Evolutionary conservation across 1,284 basidiomycete genomes (phyloP).

Genomic region (Malassezia pachydermatis): DNA sequence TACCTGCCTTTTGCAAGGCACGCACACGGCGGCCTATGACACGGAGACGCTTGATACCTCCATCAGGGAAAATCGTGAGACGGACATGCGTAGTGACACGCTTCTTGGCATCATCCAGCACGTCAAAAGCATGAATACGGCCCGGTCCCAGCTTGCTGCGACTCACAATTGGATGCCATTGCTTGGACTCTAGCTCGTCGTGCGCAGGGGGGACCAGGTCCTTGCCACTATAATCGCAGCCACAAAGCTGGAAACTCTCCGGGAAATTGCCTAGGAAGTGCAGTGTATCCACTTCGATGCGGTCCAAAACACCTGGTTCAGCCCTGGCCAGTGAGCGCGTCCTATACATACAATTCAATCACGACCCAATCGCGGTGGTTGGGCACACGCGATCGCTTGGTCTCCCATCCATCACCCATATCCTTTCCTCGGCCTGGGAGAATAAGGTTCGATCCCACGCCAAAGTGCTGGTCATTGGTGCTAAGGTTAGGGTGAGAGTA

Average conservation of each 20-base stretch:
- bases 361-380: conserved; percentile 84
- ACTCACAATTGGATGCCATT: conserved; percentile 67
- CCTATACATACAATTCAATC: too few relatives aligned
- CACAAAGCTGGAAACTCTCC: conserved; percentile 68
- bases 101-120: conserved; percentile 55
- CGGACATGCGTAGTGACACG: conserved; percentile 69
- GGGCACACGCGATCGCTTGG: conserved; percentile 68
- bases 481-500: background rate
- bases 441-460: conserved; percentile 78
- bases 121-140: conserved; percentile 73
- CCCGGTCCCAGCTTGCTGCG: conserved; percentile 77
- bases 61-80: conserved; percentile 84
- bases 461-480: conserved; percentile 79
- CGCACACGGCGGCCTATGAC: conserved; percentile 60
- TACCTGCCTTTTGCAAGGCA: conserved; percentile 19
- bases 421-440: conserved; percentile 76
- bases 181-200: conserved; percentile 21
- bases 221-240: conserved; percentile 51
- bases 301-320: conserved; percentile 58
- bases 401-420: conserved; percentile 99
- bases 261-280: conserved; percentile 96
- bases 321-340: too few relatives aligned
- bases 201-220: conserved; percentile 15
- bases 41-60: conserved; percentile 83
- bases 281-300: conserved; percentile 81